Base-by-base conservation (phyloP, 176 grass and related monocot genomes). In the Carex cristatella region DNA sequence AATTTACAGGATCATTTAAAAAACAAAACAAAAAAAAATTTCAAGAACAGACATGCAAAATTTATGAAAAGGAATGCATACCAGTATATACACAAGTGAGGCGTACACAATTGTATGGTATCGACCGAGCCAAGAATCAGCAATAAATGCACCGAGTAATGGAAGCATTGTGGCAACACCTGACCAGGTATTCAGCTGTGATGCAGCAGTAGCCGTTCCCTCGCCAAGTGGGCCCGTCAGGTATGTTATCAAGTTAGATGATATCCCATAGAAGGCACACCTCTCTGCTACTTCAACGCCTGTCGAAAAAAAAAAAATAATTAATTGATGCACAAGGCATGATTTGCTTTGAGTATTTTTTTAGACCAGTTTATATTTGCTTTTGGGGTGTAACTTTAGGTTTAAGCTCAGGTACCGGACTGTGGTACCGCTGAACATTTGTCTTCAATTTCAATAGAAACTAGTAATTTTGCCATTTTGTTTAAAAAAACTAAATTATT, bases 211-310 rank as follows among this genome's bases (percentile, higher is more conserved):
- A 61, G 85, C 89, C 38, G 85, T 90, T 49, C 85, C 61, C 85
- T 85, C 81, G 2, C 81, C 55, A 8, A 90, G 81, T 53, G 85
- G 81, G 0, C 89, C 89, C 2, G 89, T 90, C 18, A 90, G 56
- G 56, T 87, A 90, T 61, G 69, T 85, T 16, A 90, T 90, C 56
- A 90, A 67, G 44, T 90, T 90, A 8, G 13, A 42, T 19, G 81
- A 28, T n/a, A 90, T 69, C 1, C 89, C 89, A 38, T 61, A 85
- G 85, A 38, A 90, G 8, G 88, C 81, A 15, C 56, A 84, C 40
- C 88, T 81, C 85, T 87, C 88, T 28, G 80, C 88, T 86, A 86
- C 81, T 82, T 87, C 86, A 13, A 87, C 79, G 4, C 86, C 86
- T 87, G 37, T 57, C 2, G 0, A 58, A 46, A 46, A 51, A 84